These are phyloP conservation scores for Dioscorea cayenensis DNA, from an alignment of 116 monocot species.

Conservation along the genomic window DNA sequence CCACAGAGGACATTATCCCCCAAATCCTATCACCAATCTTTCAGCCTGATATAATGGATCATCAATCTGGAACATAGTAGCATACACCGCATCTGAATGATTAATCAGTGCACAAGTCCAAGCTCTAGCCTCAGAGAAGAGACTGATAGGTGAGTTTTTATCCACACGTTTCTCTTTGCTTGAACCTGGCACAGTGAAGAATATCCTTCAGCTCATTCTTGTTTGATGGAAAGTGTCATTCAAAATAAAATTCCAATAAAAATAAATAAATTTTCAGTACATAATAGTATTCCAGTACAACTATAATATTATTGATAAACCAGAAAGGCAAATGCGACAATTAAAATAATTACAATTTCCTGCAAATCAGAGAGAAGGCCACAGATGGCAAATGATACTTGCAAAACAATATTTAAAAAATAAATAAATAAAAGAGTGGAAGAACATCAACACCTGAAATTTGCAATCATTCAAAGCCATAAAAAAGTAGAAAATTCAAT, in stretches of 20 bases:
- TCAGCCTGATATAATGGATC: background rate
- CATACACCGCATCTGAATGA: background rate
- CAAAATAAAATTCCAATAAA: too few relatives aligned
- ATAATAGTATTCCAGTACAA: background rate
- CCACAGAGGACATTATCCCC: background rate
- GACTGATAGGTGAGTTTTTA: background rate
- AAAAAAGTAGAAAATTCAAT: background rate
- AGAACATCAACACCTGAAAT: background rate
- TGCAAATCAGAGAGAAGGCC: background rate
- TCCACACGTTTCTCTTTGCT: background rate
- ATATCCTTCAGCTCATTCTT: too few relatives aligned
- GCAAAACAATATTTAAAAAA: background rate
- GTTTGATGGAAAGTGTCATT: too few relatives aligned
- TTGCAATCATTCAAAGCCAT: background rate
- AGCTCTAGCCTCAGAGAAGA: background rate
- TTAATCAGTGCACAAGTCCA: background rate
- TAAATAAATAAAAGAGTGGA: too few relatives aligned
- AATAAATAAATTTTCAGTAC: too few relatives aligned
- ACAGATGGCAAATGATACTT: background rate
- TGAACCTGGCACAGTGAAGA: too few relatives aligned
- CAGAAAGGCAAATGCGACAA: background rate
- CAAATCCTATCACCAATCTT: background rate
- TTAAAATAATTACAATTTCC: background rate
- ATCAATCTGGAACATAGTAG: background rate
- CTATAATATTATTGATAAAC: background rate